Percentiles rank a stretch among this genome's conserved stretches.
These are phyloP conservation scores for Zelopaecilomyces penicillatus DNA, from an alignment of 2,329 filamentous ascomycete species.

Conservation along the genomic window DNA sequence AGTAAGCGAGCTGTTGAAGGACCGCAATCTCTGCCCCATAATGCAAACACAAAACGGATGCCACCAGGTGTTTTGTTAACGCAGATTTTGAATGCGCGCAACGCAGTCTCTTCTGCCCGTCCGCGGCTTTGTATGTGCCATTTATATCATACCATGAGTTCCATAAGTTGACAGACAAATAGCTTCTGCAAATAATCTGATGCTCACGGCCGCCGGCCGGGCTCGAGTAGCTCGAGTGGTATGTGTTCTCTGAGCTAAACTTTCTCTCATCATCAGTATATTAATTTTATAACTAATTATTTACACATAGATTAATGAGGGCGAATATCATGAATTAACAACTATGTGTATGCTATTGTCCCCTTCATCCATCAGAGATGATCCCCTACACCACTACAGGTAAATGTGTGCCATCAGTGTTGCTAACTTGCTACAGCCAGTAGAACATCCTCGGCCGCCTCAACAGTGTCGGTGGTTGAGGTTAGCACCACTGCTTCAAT, in stretches of 20 bases:
- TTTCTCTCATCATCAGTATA: not conserved
- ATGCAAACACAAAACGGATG: not conserved
- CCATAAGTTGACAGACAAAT: not conserved
- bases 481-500: not conserved
- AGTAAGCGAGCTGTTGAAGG: not conserved
- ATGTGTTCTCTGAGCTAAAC: not conserved
- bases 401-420: not conserved
- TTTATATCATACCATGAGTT: not conserved
- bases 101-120: not conserved
- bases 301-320: not conserved
- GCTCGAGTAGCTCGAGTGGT: not conserved
- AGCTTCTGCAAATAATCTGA: not conserved
- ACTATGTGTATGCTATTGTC: not conserved
- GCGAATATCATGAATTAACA: not conserved
- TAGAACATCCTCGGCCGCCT: not conserved
- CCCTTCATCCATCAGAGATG: not conserved
- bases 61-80: not conserved
- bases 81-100: not conserved
- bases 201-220: not conserved
- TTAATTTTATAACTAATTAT: not conserved
- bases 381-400: not conserved
- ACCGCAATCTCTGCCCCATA: not conserved
- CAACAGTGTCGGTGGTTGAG: not conserved
- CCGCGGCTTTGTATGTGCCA: not conserved
- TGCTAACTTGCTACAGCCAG: not conserved